Percentiles rank a stretch among this genome's conserved stretches.
phyloP scores from a whole-genome alignment of 768 basidiomycete genomes.

The Leccinum disarticulatum region DNA sequence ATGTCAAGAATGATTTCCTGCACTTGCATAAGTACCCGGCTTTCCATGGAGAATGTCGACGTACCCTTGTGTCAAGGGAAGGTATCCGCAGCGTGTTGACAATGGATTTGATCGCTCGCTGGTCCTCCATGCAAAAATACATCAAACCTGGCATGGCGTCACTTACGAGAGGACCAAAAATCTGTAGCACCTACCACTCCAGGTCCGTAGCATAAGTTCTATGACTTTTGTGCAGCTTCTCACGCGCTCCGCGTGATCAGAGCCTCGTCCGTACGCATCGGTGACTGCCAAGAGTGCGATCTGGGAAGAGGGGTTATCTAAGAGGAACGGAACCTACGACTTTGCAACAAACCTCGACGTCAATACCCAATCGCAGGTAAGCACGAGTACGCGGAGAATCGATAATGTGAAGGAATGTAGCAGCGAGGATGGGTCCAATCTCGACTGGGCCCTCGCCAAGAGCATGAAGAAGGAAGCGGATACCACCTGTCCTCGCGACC shows the following conservation, averaged over 20 bases:
- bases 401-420: conserved; percentile 77
- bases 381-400: conserved; percentile 83
- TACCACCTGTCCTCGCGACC: conserved; percentile 76
- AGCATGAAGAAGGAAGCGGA: conserved; percentile 81
- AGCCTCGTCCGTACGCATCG: conserved; percentile 85
- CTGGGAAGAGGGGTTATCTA: conserved; percentile 37
- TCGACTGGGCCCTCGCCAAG: conserved; percentile 90
- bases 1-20: conserved; percentile 93
- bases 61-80: conserved; percentile 79
- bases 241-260: conserved; percentile 78
- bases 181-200: conserved; percentile 71
- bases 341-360: conserved; percentile 72
- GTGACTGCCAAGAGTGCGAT: conserved; percentile 87
- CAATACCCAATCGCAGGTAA: conserved; percentile 76
- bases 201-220: conserved; percentile 81
- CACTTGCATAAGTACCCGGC: conserved; percentile 15
- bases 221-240: conserved; percentile 75
- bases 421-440: conserved; percentile 73
- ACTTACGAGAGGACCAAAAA: conserved; percentile 1
- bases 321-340: background rate
- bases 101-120: conserved; percentile 80
- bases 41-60: background rate
- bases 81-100: conserved; percentile 88
- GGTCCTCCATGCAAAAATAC: conserved; percentile 91
- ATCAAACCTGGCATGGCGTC: conserved; percentile 62